These are phyloP conservation scores for Pseudogymnoascus sp. DNA, from an alignment of 2,329 filamentous ascomycete genomes.

Conservation along the genomic window DNA sequence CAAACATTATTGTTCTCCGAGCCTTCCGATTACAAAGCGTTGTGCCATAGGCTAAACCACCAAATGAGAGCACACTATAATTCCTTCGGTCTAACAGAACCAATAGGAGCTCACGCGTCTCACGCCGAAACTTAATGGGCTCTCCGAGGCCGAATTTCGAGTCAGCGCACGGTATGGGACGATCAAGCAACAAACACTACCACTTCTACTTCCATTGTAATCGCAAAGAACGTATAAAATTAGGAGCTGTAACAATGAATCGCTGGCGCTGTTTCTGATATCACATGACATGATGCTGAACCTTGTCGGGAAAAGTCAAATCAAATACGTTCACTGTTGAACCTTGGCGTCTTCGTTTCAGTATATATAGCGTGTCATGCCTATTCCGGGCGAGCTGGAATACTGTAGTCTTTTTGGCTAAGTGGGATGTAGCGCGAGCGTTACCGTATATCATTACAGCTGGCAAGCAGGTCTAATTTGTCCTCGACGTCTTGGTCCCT, in stretches of 20 bases:
- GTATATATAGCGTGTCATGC: too few relatives aligned
- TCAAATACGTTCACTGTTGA: not conserved
- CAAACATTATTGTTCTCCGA: not conserved
- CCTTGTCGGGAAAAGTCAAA: not conserved
- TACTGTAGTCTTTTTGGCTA: too few relatives aligned
- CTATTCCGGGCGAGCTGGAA: too few relatives aligned
- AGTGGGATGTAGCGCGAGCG: too few relatives aligned
- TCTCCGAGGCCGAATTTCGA: not conserved
- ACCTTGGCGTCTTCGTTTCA: not conserved
- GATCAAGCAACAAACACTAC: not conserved
- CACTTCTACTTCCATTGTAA: not conserved
- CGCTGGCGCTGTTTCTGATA: not conserved
- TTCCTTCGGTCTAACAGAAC: not conserved
- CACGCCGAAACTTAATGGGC: not conserved
- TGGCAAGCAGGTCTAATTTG: too few relatives aligned
- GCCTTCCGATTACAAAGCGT: constrained; percentile 3
- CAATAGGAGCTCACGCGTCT: not conserved
- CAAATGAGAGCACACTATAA: not conserved
- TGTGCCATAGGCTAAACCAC: not conserved
- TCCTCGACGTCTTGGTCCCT: too few relatives aligned
- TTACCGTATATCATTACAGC: too few relatives aligned
- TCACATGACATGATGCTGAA: not conserved
- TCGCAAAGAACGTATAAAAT: not conserved
- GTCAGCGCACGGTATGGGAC: not conserved
- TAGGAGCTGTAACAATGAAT: not conserved